These are phyloP conservation scores for Podospora tetraspora DNA, from an alignment of 495 filamentous ascomycete genomes.

Conservation along the genomic window DNA sequence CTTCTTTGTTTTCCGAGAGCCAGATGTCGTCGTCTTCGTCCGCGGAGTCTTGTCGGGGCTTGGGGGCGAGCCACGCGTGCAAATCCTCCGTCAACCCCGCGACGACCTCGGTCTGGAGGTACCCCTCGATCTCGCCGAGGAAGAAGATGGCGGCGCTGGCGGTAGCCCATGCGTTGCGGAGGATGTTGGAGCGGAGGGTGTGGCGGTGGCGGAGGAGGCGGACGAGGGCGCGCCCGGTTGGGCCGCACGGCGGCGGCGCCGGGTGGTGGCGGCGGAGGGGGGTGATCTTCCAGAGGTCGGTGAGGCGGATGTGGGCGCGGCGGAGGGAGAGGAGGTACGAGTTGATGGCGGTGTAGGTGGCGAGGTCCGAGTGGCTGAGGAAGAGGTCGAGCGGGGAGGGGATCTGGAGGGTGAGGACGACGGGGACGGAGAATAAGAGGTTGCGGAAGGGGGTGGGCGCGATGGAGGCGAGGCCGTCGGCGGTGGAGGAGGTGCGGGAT, in stretches of 20 bases:
- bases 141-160: slow-evolving; percentile 79
- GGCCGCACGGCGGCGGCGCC: slow-evolving; percentile 59
- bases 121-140: slow-evolving; percentile 75
- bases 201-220: slow-evolving; percentile 53
- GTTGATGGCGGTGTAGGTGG: slow-evolving; percentile 74
- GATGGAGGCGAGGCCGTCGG: slow-evolving; percentile 28
- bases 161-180: slow-evolving; percentile 83
- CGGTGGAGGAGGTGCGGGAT: slow-evolving; percentile 25
- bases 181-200: slow-evolving; percentile 52
- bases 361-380: slow-evolving; percentile 65
- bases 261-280: slow-evolving; percentile 70
- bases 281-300: slow-evolving; percentile 78
- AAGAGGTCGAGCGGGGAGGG: slow-evolving; percentile 83
- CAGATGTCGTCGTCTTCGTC: slow-evolving; percentile 22
- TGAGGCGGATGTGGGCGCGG: slow-evolving; percentile 72
- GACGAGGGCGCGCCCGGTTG: slow-evolving; percentile 53
- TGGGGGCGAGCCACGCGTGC: slow-evolving; percentile 37
- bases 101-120: slow-evolving; percentile 86
- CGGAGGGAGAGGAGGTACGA: slow-evolving; percentile 81
- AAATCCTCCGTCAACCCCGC: slow-evolving; percentile 70
- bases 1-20: slow-evolving; percentile 8
- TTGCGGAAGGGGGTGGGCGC: slow-evolving; percentile 62
- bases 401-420: slow-evolving; percentile 63
- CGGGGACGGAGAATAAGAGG: slow-evolving; percentile 73
- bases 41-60: background rate